phyloP scores from a whole-genome alignment of 106 monocot genomes.

The Cymbidium sinense region DNA sequence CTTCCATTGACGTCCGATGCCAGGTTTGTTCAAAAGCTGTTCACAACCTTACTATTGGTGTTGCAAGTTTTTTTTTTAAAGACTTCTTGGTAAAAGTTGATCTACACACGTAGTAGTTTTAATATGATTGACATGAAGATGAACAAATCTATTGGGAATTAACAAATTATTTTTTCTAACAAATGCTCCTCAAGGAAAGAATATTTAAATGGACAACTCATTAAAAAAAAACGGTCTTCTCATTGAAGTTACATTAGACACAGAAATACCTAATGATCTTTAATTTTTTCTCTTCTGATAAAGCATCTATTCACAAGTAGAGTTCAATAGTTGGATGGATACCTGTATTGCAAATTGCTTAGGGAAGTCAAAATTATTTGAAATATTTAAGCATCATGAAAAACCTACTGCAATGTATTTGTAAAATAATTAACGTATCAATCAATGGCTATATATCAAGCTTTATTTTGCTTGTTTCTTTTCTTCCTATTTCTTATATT shows the following conservation, averaged over 20 bases:
- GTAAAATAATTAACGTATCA: too few species aligned
- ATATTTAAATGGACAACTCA: neutral
- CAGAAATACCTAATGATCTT: neutral
- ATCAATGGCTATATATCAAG: neutral
- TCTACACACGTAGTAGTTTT: neutral
- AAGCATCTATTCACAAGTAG: too few species aligned
- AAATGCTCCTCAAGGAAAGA: neutral
- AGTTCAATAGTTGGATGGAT: too few species aligned
- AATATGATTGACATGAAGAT: neutral
- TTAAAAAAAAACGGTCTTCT: neutral
- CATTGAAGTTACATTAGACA: neutral
- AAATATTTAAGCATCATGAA: too few species aligned
- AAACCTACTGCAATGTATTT: too few species aligned
- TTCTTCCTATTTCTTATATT: neutral
- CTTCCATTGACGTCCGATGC: constrained; percentile 74
- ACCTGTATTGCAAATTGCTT: too few species aligned
- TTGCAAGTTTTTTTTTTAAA: neutral
- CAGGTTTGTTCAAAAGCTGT: constrained; percentile 40
- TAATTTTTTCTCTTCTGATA: too few species aligned
- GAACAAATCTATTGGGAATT: neutral
- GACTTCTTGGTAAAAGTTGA: neutral
- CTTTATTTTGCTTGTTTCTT: neutral
- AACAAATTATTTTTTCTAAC: neutral
- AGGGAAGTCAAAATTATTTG: too few species aligned
- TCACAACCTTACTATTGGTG: neutral